Evolutionary conservation across 2,329 filamentous ascomycete species (phyloP).

Genomic region (Celoporthe dispersa): DNA sequence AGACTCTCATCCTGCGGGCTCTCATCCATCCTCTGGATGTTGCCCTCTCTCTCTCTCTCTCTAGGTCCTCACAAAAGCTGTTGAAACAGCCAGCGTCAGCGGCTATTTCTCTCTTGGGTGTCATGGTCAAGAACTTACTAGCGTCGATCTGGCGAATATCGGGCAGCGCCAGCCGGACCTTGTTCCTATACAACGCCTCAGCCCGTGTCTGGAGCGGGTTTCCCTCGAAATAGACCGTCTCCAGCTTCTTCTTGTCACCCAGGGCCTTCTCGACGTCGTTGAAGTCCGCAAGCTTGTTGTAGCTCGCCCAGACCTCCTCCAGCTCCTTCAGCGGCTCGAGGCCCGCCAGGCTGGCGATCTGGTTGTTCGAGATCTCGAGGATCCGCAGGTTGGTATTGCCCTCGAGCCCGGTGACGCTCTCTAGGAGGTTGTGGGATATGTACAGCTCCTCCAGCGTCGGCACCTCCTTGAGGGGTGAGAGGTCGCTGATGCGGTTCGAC

Average conservation of each 20-base stretch:
- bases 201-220: slow-evolving; percentile 82
- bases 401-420: slow-evolving; percentile 74
- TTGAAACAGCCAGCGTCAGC: slow-evolving; percentile 16
- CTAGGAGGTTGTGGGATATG: slow-evolving; percentile 91
- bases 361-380: slow-evolving; percentile 89
- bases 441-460: slow-evolving; percentile 88
- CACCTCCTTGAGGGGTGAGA: slow-evolving; percentile 76
- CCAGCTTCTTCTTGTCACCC: slow-evolving; percentile 75
- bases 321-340: slow-evolving; percentile 70
- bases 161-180: slow-evolving; percentile 84
- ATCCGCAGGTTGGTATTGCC: slow-evolving; percentile 70
- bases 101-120: neutral
- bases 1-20: neutral
- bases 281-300: slow-evolving; percentile 82
- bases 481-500: slow-evolving; percentile 84
- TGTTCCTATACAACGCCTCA: slow-evolving; percentile 91
- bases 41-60: too few relatives aligned
- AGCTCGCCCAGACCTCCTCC: slow-evolving; percentile 93
- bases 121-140: slow-evolving; percentile 65
- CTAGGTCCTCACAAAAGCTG: slow-evolving; percentile 39
- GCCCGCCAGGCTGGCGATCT: slow-evolving; percentile 74
- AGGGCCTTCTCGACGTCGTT: slow-evolving; percentile 78
- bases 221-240: slow-evolving; percentile 95
- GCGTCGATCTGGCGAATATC: slow-evolving; percentile 94
- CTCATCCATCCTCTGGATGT: neutral